Evolutionary conservation across 805 yeast genomes (phyloP), one percentile per base, ranked within the genome.

Genomic region (Candida montana): DNA sequence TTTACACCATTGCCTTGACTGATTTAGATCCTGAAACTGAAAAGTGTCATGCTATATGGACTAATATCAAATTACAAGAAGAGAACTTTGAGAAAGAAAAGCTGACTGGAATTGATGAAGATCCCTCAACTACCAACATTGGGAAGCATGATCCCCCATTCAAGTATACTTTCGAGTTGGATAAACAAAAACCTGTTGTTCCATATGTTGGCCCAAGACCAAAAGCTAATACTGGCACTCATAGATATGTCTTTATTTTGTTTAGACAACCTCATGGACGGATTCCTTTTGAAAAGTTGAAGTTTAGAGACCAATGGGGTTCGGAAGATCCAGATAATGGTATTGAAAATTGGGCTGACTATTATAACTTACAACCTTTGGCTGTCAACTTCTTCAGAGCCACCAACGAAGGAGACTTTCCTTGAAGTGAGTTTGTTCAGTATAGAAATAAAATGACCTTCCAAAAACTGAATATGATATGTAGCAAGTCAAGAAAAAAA

Each of bases 251-350:
- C 20, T 49, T 46, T 36, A 32, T 53, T 20, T 36, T 52, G 28
- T 49, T 48, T 31, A 47, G 52, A 40, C 56, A 54, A 27, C 37
- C 50, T 2, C 38, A 30, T 33, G 55, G 54, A 1, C 37, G 23
- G 17, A 12, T 48, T n/a, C 51, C 50, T 7, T 40, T 38, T 16
- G 45, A 50, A 29, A 24, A 27, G 5, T 46, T 53, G 36, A 50
- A 35, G 28, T 47, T 31, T 21, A 47, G 55, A 32, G 51, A 50
- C 21, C 49, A 48, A 40, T 53, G 56, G 56, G 57, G 59, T 3
- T 49, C 55, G 1, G 36, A 42, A 13, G 44, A 42, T 20, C 26
- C 45, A n/a, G 45, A 43, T 1, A 47, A 53, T 36, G 53, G 55
- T 2, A 37, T 50, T n/a, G 39, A 46, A 15, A 48, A 46, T 26